These are phyloP conservation scores for Verticillium nubilum DNA, from an alignment of 2,329 filamentous ascomycete species.

Conservation along the genomic window DNA sequence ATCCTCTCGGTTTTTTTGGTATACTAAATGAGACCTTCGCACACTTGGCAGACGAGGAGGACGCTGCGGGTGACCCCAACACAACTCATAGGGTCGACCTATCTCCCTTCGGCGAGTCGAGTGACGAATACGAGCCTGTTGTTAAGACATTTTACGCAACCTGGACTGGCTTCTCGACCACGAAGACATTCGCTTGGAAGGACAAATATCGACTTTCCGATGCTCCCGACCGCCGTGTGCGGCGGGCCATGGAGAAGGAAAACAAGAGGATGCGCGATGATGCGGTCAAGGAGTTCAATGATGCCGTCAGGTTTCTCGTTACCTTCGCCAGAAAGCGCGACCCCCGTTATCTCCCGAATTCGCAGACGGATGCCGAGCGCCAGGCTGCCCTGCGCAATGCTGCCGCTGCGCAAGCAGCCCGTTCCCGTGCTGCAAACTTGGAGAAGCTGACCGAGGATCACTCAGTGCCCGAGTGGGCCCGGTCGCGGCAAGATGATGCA, in stretches of 20 bases:
- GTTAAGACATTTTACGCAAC: conserved; percentile 75
- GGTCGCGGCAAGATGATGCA: conserved; percentile 47
- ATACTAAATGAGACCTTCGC: conserved; percentile 73
- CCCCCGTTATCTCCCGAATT: conserved; percentile 73
- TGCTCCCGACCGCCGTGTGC: conserved; percentile 76
- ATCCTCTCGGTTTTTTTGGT: conserved; percentile 78
- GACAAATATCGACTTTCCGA: conserved; percentile 80
- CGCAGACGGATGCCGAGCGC: conserved; percentile 72
- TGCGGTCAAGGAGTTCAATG: conserved; percentile 83
- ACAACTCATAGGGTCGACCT: conserved; percentile 29
- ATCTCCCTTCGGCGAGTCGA: conserved; percentile 69
- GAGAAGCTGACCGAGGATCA: conserved; percentile 62
- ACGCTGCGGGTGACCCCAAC: conserved; percentile 45
- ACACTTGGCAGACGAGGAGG: conserved; percentile 74
- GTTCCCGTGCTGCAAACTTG: conserved; percentile 75
- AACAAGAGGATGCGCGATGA: conserved; percentile 82
- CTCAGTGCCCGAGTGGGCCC: conserved; percentile 68
- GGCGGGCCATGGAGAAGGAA: conserved; percentile 90
- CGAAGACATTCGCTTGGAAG: conserved; percentile 84
- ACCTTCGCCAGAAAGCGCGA: conserved; percentile 88
- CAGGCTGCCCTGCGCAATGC: conserved; percentile 73
- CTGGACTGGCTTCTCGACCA: conserved; percentile 79
- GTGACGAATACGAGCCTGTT: conserved; percentile 68
- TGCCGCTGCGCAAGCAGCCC: conserved; percentile 76
- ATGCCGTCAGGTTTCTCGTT: conserved; percentile 80